These are phyloP conservation scores for Russula virescens DNA, from an alignment of 768 basidiomycete genomes.

Conservation along the genomic window DNA sequence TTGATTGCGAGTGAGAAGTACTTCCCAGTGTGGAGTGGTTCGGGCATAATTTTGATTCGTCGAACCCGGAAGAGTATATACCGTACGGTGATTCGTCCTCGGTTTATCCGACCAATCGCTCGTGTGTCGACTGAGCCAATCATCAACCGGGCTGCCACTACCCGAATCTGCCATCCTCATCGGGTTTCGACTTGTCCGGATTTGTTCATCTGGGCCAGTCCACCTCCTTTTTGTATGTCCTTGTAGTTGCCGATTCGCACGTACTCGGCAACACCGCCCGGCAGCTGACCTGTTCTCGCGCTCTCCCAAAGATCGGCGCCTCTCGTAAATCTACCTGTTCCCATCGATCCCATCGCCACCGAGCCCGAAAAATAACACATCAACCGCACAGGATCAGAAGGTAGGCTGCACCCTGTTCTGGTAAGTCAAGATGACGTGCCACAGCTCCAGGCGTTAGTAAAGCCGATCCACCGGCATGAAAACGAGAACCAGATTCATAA, in stretches of 20 bases:
- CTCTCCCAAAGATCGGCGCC: neutral
- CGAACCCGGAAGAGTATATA: neutral
- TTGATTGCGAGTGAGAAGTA: too few relatives aligned
- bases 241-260: neutral
- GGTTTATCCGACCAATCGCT: neutral
- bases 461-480: neutral
- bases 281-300: conserved; percentile 12
- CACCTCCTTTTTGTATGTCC: neutral
- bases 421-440: neutral
- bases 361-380: neutral
- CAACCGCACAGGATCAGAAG: neutral
- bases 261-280: neutral
- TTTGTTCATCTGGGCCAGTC: conserved; percentile 1
- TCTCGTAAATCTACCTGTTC: neutral
- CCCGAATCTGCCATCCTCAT: neutral
- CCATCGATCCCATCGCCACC: neutral
- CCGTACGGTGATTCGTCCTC: too few relatives aligned
- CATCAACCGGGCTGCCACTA: too few relatives aligned
- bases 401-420: neutral
- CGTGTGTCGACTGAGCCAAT: too few relatives aligned
- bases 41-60: neutral
- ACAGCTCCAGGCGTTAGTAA: neutral
- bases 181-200: neutral
- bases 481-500: neutral
- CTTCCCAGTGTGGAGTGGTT: neutral